phyloP scores from a whole-genome alignment of 2,329 filamentous ascomycete genomes.

The Cladosporium phlei region DNA sequence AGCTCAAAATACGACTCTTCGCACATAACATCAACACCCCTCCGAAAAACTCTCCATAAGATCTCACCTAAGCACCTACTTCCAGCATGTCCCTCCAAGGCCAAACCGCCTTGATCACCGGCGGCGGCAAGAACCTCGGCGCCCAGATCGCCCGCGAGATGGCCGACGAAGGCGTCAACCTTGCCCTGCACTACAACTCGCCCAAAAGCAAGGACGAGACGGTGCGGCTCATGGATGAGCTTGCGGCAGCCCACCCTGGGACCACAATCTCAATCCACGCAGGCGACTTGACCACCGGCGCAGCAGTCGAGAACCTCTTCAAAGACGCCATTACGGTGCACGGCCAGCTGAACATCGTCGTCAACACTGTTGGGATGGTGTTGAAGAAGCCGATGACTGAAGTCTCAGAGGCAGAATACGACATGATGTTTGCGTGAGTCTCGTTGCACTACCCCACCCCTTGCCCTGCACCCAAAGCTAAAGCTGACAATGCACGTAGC shows the following conservation, averaged over 20 bases:
- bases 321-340: conserved; percentile 36
- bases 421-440: conserved; percentile 41
- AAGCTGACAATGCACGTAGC: not conserved
- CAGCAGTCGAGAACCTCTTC: conserved; percentile 40
- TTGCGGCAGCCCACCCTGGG: conserved; percentile 32
- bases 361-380: conserved; percentile 48
- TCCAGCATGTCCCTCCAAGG: conserved; percentile 34
- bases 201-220: conserved; percentile 36
- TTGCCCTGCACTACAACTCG: conserved; percentile 43
- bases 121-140: conserved; percentile 42
- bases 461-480: not conserved
- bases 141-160: conserved; percentile 37
- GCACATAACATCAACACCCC: too few species aligned
- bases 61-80: not conserved
- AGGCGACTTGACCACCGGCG: conserved; percentile 40
- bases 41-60: not conserved
- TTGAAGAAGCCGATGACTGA: conserved; percentile 45
- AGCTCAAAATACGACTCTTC: too few species aligned
- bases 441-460: conserved; percentile 13
- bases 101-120: conserved; percentile 41
- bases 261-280: conserved; percentile 40
- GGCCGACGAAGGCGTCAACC: conserved; percentile 33
- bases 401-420: conserved; percentile 44
- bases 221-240: conserved; percentile 33
- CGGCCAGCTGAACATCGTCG: conserved; percentile 44